phyloP scores from a whole-genome alignment of 805 yeast species.

The Candida ovalis region DNA sequence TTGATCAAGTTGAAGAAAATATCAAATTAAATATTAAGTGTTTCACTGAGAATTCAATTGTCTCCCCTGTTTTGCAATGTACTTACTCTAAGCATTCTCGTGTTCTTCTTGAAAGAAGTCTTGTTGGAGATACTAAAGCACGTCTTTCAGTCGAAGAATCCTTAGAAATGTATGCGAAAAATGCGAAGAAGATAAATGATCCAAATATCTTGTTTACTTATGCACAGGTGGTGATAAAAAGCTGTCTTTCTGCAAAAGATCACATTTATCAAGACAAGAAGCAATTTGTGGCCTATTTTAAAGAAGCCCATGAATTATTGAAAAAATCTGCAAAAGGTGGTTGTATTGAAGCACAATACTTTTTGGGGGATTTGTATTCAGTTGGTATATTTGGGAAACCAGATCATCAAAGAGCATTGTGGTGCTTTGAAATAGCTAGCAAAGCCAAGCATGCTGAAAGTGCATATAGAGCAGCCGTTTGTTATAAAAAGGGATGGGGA shows the following conservation, averaged over 20 bases:
- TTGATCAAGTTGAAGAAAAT: too few relatives aligned
- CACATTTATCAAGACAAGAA: not conserved
- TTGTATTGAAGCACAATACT: conserved; percentile 84
- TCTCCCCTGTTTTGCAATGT: too few relatives aligned
- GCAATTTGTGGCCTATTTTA: conserved; percentile 39
- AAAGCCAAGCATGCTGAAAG: conserved; percentile 91
- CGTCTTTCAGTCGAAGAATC: too few relatives aligned
- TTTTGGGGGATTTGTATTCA: conserved; percentile 84
- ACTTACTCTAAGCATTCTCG: too few relatives aligned
- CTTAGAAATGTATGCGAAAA: too few relatives aligned
- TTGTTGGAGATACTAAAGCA: too few relatives aligned
- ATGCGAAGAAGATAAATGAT: too few relatives aligned
- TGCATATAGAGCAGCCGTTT: conserved; percentile 85
- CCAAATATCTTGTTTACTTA: too few relatives aligned
- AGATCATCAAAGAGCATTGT: conserved; percentile 73
- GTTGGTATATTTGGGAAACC: conserved; percentile 81
- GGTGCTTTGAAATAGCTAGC: conserved; percentile 81
- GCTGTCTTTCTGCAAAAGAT: not conserved
- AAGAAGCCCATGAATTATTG: conserved; percentile 56
- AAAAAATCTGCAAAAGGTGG: conserved; percentile 75
- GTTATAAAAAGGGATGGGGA: conserved; percentile 93
- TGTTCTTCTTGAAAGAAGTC: too few relatives aligned
- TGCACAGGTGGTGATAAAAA: not conserved
- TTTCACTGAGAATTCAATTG: too few relatives aligned
- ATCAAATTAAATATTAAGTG: too few relatives aligned